phyloP scores from a whole-genome alignment of 495 filamentous ascomycete species.

The Hypoxylon lenormandii region DNA sequence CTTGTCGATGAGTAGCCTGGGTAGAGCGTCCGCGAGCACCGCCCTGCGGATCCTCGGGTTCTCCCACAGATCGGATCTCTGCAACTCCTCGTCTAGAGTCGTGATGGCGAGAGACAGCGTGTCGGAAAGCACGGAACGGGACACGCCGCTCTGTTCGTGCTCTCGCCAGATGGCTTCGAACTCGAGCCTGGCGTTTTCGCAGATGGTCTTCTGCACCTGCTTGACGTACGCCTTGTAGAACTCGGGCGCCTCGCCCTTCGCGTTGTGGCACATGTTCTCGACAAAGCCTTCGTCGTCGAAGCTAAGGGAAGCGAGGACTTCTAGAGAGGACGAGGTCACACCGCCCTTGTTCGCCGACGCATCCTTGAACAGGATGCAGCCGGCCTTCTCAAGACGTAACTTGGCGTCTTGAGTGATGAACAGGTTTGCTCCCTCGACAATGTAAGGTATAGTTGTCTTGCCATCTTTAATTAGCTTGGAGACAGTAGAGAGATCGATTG shows the following conservation, averaged over 20 bases:
- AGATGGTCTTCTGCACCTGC: slow-evolving; percentile 87
- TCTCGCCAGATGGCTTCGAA: slow-evolving; percentile 99
- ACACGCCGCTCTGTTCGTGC: slow-evolving; percentile 79
- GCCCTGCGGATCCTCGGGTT: slow-evolving; percentile 79
- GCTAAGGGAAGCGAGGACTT: slow-evolving; percentile 91
- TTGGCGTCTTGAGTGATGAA: slow-evolving; percentile 99
- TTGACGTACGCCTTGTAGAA: slow-evolving; percentile 96
- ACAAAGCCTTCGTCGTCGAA: slow-evolving; percentile 90
- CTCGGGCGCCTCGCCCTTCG: slow-evolving; percentile 79
- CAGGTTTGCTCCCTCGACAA: slow-evolving; percentile 96
- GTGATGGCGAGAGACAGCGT: slow-evolving; percentile 91
- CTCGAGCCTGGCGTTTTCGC: slow-evolving; percentile 88
- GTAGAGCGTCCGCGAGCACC: slow-evolving; percentile 86
- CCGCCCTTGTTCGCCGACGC: slow-evolving; percentile 98
- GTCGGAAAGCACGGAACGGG: slow-evolving; percentile 87
- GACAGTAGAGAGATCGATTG: slow-evolving; percentile 89
- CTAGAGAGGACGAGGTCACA: slow-evolving; percentile 96
- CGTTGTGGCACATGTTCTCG: slow-evolving; percentile 89
- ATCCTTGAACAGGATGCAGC: slow-evolving; percentile 95
- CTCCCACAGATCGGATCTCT: slow-evolving; percentile 90
- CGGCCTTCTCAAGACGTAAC: slow-evolving; percentile 90
- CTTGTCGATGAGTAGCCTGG: slow-evolving; percentile 83
- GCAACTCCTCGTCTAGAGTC: slow-evolving; percentile 91
- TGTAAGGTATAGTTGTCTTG: slow-evolving; percentile 87
- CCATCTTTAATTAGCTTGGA: slow-evolving; percentile 85